Percentiles rank a stretch among this genome's conserved stretches.
These are phyloP conservation scores for Talaromyces marneffei DNA, from an alignment of 2,329 filamentous ascomycete species.

Conservation along the genomic window DNA sequence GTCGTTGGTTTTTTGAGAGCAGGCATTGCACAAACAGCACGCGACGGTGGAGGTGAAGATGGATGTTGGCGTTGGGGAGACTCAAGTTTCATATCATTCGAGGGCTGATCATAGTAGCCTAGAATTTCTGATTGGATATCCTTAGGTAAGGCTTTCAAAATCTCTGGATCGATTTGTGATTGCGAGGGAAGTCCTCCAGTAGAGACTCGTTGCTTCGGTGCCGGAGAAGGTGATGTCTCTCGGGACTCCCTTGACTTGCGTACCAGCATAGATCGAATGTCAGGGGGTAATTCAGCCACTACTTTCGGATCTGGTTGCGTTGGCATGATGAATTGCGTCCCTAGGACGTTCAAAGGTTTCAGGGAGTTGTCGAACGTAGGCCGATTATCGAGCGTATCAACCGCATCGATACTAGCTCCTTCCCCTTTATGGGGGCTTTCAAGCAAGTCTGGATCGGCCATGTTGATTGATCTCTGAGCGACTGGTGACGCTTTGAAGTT, in stretches of 20 bases:
- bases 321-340: conserved; percentile 90
- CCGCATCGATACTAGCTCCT: conserved; percentile 17
- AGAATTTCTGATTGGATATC: conserved; percentile 82
- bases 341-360: conserved; percentile 68
- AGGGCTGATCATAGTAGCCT: conserved; percentile 55
- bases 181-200: conserved; percentile 50
- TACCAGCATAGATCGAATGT: conserved; percentile 72
- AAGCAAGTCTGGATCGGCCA: conserved; percentile 46
- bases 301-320: conserved; percentile 72
- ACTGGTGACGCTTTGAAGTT: conserved; percentile 55
- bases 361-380: conserved; percentile 38
- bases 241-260: conserved; percentile 45
- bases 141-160: conserved; percentile 74
- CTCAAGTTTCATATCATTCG: conserved; percentile 23
- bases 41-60: conserved; percentile 2
- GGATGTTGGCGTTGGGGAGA: conserved; percentile 38
- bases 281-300: conserved; percentile 72
- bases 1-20: conserved; percentile 47
- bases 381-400: conserved; percentile 25
- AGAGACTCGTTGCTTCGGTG: conserved; percentile 21
- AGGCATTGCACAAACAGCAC: neutral
- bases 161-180: conserved; percentile 77
- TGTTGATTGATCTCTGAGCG: conserved; percentile 21
- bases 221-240: conserved; percentile 31
- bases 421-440: conserved; percentile 38